Base-by-base conservation (phyloP, 352 stramenopile species). In the Phytophthora ramorum region DNA sequence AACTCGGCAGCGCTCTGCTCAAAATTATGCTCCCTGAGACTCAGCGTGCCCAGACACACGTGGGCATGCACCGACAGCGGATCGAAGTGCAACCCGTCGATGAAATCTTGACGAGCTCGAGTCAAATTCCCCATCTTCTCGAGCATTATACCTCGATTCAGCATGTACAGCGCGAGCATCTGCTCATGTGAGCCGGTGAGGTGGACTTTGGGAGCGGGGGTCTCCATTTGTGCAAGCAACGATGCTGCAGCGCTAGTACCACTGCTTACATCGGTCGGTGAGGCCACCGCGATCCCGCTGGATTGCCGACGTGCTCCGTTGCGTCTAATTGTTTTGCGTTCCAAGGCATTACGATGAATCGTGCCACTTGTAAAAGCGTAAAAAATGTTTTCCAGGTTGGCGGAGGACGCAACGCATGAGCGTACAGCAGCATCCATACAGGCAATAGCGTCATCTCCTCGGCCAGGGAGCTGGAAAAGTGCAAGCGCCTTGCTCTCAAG, bases 71-170 rank as follows among this genome's bases (percentile, higher is more conserved):
- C 69, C 2, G 81, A 87, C n/a, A 90, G 56, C 9, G 81, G 62
- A 41, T 94, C 85, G 51, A 92, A 92, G 61, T 91, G 75, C 16
- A 83, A 64, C 13, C 83, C 83, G 34, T 92, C 83, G 20, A 55
- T 53, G 58, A 87, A 94, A 55, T 92, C 78, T 43, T 79, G 67
- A 10, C 69, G 70, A 10, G 85, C 83, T 22, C 81, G 66, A 8
- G 77, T 72, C 14, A 88, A 64, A n/a, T 75, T 34, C 4, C 73
- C 70, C 30, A 85, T 55, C 3, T 78, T 84, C 55, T 94, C 81
- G 13, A 89, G 75, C 45, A 91, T 60, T 41, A 91, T 78, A 6
- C 85, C 85, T 10, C 81, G 83, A 46, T 94, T 92, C 37, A 86
- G 57, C 71, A 94, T 79, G 60, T 91, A 91, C 45, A 91, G 59